Conservation (phyloP, 2,329 filamentous ascomycete species). For the Rutstroemia sp. region DNA sequence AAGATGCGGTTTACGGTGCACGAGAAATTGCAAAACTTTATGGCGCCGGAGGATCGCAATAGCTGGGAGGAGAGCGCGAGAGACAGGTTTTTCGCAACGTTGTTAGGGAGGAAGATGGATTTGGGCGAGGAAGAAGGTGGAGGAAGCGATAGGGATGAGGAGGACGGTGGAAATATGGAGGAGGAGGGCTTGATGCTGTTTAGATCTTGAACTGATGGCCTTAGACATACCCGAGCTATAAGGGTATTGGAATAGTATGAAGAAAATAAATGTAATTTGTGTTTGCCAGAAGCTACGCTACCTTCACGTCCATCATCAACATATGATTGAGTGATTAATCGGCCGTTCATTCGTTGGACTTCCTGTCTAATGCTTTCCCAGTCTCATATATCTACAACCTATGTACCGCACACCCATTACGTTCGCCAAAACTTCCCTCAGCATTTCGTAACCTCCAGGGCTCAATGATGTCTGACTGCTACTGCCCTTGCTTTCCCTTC, state of each 20-base stretch:
- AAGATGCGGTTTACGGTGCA: slow-evolving; percentile 94
- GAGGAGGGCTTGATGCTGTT: slow-evolving; percentile 29
- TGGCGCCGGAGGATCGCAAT: slow-evolving; percentile 81
- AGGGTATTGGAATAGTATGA: neutral
- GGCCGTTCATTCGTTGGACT: no score
- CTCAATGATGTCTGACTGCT: no score
- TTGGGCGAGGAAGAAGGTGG: slow-evolving; percentile 52
- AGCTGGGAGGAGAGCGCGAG: slow-evolving; percentile 75
- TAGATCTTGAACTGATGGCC: slow-evolving; percentile 18
- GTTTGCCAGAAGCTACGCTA: no score
- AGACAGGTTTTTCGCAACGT: slow-evolving; percentile 66
- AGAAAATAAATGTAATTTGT: no score
- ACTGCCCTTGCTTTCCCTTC: no score
- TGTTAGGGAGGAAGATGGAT: slow-evolving; percentile 64
- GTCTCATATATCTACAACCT: no score
- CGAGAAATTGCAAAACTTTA: slow-evolving; percentile 96
- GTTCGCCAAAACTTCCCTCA: no score
- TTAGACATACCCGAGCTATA: neutral
- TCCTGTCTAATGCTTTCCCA: no score
- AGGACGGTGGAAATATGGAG: slow-evolving; percentile 29
- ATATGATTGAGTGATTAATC: no score
- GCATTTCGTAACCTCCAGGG: no score
- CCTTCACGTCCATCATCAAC: no score
- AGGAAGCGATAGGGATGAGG: slow-evolving; percentile 43
- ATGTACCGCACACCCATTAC: no score